These are phyloP conservation scores for Didymella arachidicola DNA, from an alignment of 2,329 filamentous ascomycete genomes.

Conservation along the genomic window DNA sequence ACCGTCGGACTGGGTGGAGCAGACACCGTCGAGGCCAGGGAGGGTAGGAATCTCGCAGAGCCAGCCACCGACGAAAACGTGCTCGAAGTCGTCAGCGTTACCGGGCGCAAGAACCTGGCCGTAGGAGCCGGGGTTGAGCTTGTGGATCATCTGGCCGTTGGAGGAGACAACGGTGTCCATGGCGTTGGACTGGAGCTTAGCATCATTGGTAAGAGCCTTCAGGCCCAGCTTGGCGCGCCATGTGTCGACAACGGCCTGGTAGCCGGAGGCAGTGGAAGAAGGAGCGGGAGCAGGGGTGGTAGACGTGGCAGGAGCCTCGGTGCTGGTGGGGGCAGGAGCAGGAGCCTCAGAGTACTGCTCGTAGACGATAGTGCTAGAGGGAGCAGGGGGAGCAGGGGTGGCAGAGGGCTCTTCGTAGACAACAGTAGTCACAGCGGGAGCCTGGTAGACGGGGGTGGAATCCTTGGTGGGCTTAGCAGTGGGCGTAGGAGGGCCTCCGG, in stretches of 20 bases:
- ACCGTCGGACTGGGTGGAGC: slow-evolving; percentile 34
- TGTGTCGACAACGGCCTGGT: slow-evolving; percentile 38
- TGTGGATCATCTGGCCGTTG: slow-evolving; percentile 43
- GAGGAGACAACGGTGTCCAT: slow-evolving; percentile 32
- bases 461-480: slow-evolving; percentile 19
- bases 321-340: slow-evolving; percentile 19
- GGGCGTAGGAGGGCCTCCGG: slow-evolving; percentile 21
- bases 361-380: slow-evolving; percentile 10
- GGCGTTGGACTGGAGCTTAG: slow-evolving; percentile 40
- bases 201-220: slow-evolving; percentile 24
- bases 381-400: slow-evolving; percentile 13
- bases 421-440: slow-evolving; percentile 18
- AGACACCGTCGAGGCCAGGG: slow-evolving; percentile 37
- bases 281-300: slow-evolving; percentile 18
- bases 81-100: slow-evolving; percentile 33
- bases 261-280: slow-evolving; percentile 27
- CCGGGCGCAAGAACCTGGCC: slow-evolving; percentile 44
- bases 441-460: slow-evolving; percentile 12
- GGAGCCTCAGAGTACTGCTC: slow-evolving; percentile 19
- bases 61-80: slow-evolving; percentile 47
- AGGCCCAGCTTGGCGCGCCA: slow-evolving; percentile 44
- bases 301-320: slow-evolving; percentile 22
- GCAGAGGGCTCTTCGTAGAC: slow-evolving; percentile 18
- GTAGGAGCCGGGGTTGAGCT: slow-evolving; percentile 41
- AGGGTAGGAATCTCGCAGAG: slow-evolving; percentile 45